Base-by-base conservation (phyloP, 768 basidiomycete species). In the Clavulina sp. region DNA sequence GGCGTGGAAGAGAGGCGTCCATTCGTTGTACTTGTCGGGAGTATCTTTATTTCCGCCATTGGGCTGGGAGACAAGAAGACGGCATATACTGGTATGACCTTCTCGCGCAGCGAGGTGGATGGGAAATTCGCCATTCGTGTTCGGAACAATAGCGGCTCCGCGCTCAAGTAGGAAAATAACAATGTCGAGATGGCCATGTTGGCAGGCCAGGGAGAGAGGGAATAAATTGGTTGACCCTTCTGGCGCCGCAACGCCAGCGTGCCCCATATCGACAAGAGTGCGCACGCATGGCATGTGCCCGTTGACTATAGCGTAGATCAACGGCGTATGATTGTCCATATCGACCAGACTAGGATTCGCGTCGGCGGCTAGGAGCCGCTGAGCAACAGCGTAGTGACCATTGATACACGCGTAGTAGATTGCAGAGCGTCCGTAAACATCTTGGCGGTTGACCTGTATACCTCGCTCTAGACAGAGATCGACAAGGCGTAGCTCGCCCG, bases 351-450 rank as follows among this genome's bases (percentile, higher is more conserved):
- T 73, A 0, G 83, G 73, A 5, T 64, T 60, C 6, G 84, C 70
- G 31, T 72, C 68, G 18, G 77, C 78, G 54, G 80, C 73, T 54
- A 99, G 66, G 32, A 99, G 75, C 58, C 72, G 78, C 47, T 71
- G 75, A 64, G 86, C 89, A 52, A 93, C 75, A 23, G 63, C 65
- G 5, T 78, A 71, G 62, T 92, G 83, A 1, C 91, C 91, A 60
- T 89, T 80, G 80, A 96, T 89, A 21, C 87, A 83, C 16, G 89
- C 88, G 66, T 99, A 99, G 67, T 97, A 93, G 40, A 99, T 72
- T 3, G 92, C 81, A 4, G 86, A 83, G 3, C 95, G 84, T 29
- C 88, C 91, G 65, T 97, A 99, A 1, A 80, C 78, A 60, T 99
- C 95, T 21, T 75, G 68, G 57, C 77, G 83, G 59, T 80, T 76